These are phyloP conservation scores for Pichia ethanolica DNA, from an alignment of 805 yeast genomes.

Conservation along the genomic window DNA sequence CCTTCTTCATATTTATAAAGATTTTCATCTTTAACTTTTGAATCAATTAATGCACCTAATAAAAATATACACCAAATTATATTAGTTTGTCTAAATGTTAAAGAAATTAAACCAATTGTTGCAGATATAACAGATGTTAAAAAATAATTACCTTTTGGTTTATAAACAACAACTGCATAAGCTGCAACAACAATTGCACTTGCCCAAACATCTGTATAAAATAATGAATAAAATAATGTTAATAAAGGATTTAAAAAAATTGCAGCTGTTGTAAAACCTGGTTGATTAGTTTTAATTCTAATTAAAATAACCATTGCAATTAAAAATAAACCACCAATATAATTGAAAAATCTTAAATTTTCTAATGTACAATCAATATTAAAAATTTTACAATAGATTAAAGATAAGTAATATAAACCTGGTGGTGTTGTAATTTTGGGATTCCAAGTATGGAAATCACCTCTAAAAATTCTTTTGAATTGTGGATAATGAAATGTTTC, in stretches of 20 bases:
- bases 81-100: constrained; percentile 85
- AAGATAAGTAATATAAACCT: constrained; percentile 60
- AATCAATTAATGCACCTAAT: constrained; percentile 46
- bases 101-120: constrained; percentile 49
- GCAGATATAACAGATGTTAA: constrained; percentile 37
- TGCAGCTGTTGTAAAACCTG: constrained; percentile 18
- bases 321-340: constrained; percentile 55
- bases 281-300: constrained; percentile 6
- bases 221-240: constrained; percentile 64
- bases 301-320: constrained; percentile 15
- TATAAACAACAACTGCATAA: constrained; percentile 38
- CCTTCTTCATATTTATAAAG: constrained; percentile 24
- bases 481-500: constrained; percentile 85
- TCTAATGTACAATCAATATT: constrained; percentile 28
- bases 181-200: constrained; percentile 57
- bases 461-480: constrained; percentile 56
- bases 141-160: constrained; percentile 14
- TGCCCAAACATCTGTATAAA: constrained; percentile 94
- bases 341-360: constrained; percentile 50
- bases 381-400: constrained; percentile 28
- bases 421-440: constrained; percentile 95
- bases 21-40: constrained; percentile 32
- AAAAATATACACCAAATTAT: constrained; percentile 75
- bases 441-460: constrained; percentile 68
- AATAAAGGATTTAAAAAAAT: constrained; percentile 61